Evolutionary conservation across 2,329 filamentous ascomycete genomes (phyloP), one percentile per base, ranked within the genome.

Genomic region (Macrophomina tecta): DNA sequence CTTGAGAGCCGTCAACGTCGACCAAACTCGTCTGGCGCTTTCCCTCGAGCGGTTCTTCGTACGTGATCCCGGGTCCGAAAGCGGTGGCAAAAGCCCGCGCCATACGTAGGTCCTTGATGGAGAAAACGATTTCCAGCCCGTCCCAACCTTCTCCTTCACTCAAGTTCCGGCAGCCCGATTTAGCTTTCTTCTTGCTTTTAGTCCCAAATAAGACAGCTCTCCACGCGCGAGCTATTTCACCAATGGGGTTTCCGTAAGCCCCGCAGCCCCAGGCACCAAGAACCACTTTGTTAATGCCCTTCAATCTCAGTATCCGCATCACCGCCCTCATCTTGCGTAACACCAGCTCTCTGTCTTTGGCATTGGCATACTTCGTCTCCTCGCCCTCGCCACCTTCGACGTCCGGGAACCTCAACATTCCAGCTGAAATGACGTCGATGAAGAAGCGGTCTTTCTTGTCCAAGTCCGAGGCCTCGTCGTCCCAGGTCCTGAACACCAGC

Each of bases 261-360:
- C 88, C 88, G 68, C 87, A 89, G 0, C 88, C 88, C 87, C 87
- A 90, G 0, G 88, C 87, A 0, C 88, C 88, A 0, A 90, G 78
- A 0, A 90, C 84, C 0, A 90, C 70, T 65, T 78, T 82, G 45
- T 76, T 79, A 4, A 80, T 79, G 0, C 84, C 83, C 67, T 82
- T 82, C 1, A 76, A 72, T 8, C 79, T 74, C 2, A 82, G 79
- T 4, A 89, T 83, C 1, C 86, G 80, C 74, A 90, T 72, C 1
- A 89, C 86, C 5, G 80, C 82, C 32, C 80, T 80, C 82, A 90
- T 89, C 76, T 89, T 89, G 6, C 76, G 75, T 32, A 82, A 70
- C 0, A 82, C 82, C 8, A 85, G 69, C 46, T 86, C 85, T 1
- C 84, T 78, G 66, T 89, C 86, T 52, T 78, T 82, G 51, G 79